phyloP scores from a whole-genome alignment of 225 moss, liverwort and hornwort species.

The Pseudoscleropodium purum region DNA sequence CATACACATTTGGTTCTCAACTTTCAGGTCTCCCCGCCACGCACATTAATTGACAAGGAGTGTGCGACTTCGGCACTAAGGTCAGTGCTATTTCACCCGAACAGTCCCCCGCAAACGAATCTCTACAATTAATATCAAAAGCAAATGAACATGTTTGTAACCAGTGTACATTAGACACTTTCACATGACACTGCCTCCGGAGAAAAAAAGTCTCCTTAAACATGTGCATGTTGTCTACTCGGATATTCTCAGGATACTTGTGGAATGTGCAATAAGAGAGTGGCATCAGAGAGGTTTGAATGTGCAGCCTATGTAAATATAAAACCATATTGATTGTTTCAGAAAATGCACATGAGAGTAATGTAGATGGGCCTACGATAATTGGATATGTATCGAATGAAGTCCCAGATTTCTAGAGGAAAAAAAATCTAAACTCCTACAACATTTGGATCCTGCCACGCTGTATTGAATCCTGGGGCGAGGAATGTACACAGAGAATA shows the following conservation, averaged over 20 bases:
- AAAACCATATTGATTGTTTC: background rate
- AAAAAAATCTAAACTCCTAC: background rate
- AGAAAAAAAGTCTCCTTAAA: background rate
- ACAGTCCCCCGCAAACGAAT: background rate
- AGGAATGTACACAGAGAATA: too few relatives aligned
- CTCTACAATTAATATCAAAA: background rate
- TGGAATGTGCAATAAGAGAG: background rate
- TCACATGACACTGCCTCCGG: background rate
- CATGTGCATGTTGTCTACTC: background rate
- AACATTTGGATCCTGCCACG: background rate
- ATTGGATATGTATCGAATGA: background rate
- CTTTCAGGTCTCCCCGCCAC: background rate
- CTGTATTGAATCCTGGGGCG: background rate
- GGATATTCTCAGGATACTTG: background rate
- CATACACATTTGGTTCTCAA: background rate
- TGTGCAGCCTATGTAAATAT: background rate
- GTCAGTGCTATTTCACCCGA: background rate
- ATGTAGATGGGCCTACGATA: background rate
- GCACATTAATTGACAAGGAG: background rate
- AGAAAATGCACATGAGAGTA: background rate
- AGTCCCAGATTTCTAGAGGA: background rate
- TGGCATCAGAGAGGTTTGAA: background rate
- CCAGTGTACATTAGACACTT: background rate
- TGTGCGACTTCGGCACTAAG: background rate
- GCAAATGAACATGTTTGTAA: background rate